Percentiles rank a stretch among this genome's conserved stretches.
phyloP scores from a whole-genome alignment of 306 rosid genomes.

The Cucumis hystrix region DNA sequence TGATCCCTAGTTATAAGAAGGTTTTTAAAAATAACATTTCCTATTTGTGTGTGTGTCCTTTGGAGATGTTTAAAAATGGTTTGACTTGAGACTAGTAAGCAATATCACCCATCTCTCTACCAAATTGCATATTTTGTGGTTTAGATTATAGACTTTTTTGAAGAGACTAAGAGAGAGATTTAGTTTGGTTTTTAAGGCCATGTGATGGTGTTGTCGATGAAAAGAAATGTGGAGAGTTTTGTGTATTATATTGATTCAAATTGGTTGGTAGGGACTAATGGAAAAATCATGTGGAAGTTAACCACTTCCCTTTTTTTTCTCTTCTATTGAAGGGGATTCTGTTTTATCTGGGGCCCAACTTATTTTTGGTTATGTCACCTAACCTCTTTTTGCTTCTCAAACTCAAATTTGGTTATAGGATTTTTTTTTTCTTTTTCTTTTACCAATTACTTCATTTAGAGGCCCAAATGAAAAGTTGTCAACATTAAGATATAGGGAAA shows the following conservation, averaged over 20 bases:
- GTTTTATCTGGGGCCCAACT: neutral
- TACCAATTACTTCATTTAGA: no score
- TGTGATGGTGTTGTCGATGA: neutral
- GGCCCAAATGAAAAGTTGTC: no score
- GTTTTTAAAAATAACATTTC: neutral
- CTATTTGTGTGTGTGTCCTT: conserved; percentile 1
- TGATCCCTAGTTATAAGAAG: neutral
- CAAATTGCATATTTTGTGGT: conserved; percentile 2
- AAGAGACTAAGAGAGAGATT: neutral
- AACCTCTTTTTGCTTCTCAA: neutral
- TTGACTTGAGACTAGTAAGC: neutral
- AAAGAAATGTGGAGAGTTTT: neutral
- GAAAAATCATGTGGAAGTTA: neutral
- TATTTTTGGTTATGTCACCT: neutral
- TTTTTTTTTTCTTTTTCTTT: no score
- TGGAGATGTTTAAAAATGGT: conserved; percentile 1
- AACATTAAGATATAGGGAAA: no score
- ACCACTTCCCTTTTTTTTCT: neutral
- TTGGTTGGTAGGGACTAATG: neutral
- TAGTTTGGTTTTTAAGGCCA: neutral
- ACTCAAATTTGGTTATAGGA: neutral
- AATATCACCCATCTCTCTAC: neutral
- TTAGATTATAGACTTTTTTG: neutral
- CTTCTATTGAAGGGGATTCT: neutral
- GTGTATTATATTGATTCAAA: neutral